Base-by-base conservation (phyloP, 768 basidiomycete genomes). In the Hypsizygus marmoreus region DNA sequence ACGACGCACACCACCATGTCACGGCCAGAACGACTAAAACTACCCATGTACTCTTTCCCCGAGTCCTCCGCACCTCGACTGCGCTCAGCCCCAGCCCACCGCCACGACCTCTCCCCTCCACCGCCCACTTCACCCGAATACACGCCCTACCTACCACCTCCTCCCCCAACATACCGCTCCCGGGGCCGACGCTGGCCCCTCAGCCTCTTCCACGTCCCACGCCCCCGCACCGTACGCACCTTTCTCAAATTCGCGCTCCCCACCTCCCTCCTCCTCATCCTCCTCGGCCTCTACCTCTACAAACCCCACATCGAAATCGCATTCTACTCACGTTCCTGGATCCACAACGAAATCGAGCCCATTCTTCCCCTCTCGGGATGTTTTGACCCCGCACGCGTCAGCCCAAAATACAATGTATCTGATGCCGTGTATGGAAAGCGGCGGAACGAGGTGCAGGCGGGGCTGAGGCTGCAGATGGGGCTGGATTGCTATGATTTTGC, bases 401-500 rank as follows among this genome's bases (percentile, higher is more conserved):
- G 85, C 41, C 62, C 81, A 3, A 52, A 60, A 26, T 95, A 95
- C 69, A 86, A 91, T 56, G 63, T 88, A 40, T 81, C 82, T 22
- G 65, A 77, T 35, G 70, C 75, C 22, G 56, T 88, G n/a, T 81
- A 85, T 58, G 82, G 83, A 4, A 78, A 79, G 17, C 82, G 82
- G 59, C 63, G 63, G 49, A 83, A 80, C 25, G 84, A 88, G 50
- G 75, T 97, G 8, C 87, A 95, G 45, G 82, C 91, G 0, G 94
- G 94, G 13, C 72, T 91, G 53, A 72, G 82, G 2, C 74, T 97
- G 73, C 76, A 79, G 41, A 73, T 89, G 51, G 89, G 89, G 28
- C 73, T 91, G 73, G 89, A 93, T 62, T 98, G 95, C 67, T 97
- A 95, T 61, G 84, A 92, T 61, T 95, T 94, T 65, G 88, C 94